Conservation (phyloP, 257 asterid species). For the Craterostigma plantagineum region DNA sequence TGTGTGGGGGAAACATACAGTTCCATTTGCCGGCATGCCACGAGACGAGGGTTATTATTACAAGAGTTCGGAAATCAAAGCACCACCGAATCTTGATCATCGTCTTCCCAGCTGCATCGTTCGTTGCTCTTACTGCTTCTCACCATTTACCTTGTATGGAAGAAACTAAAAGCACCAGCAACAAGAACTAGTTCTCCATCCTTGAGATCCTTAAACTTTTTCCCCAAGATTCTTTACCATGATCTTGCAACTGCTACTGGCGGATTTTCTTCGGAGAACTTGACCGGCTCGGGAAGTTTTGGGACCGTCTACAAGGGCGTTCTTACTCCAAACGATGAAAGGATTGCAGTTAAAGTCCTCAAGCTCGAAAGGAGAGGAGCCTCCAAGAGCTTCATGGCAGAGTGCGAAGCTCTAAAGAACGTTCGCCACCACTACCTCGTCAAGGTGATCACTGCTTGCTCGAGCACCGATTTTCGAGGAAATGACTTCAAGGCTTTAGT, state of each 20-base stretch:
- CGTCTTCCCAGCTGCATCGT: constrained; percentile 9
- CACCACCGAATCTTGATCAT: constrained; percentile 5
- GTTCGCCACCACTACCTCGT: constrained; percentile 32
- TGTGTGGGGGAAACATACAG: constrained; percentile 27
- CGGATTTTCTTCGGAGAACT: constrained; percentile 19
- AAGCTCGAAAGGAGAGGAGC: constrained; percentile 26
- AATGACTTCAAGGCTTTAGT: no score
- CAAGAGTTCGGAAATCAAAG: constrained; percentile 9
- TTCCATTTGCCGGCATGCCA: constrained; percentile 21
- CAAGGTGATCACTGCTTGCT: constrained; percentile 36
- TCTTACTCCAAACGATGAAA: constrained; percentile 16
- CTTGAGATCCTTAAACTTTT: constrained; percentile 3
- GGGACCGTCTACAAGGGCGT: constrained; percentile 28
- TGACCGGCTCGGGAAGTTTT: constrained; percentile 31
- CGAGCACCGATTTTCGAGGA: constrained; percentile 27
- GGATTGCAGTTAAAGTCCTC: constrained; percentile 29
- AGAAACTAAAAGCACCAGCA: constrained; percentile 9
- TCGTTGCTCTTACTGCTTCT: constrained; percentile 16
- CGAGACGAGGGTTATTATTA: constrained; percentile 2
- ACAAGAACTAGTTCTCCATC: constrained; percentile 9
- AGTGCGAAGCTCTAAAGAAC: constrained; percentile 33
- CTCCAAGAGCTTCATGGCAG: constrained; percentile 28
- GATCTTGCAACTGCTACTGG: constrained; percentile 25
- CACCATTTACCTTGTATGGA: constrained; percentile 8
- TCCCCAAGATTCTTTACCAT: constrained; percentile 18